Conservation (phyloP, 164 flowering plant species). For the Tetrastigma voinierianum region DNA sequence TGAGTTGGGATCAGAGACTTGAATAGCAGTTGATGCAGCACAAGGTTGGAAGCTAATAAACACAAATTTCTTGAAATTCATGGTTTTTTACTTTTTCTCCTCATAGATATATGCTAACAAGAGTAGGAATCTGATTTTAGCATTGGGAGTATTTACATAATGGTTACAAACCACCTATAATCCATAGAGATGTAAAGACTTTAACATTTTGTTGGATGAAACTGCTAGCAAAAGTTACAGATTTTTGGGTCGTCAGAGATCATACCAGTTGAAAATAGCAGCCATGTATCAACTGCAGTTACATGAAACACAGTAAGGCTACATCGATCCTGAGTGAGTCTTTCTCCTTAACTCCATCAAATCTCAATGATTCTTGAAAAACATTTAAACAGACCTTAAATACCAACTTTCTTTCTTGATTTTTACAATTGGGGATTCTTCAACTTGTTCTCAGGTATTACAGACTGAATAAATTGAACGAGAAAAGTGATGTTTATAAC, state of each 20-base stretch:
- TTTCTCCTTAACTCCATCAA: too few species aligned
- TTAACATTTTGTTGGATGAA: conserved; percentile 44
- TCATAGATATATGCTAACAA: not conserved
- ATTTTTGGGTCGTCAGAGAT: conserved; percentile 47
- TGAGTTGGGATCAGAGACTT: conserved; percentile 37
- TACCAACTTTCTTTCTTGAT: too few species aligned
- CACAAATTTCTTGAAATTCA: too few species aligned
- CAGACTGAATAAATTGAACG: too few species aligned
- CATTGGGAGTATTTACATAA: conserved; percentile 52
- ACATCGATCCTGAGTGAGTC: conserved; percentile 63
- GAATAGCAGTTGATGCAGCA: conserved; percentile 37
- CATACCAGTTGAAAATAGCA: conserved; percentile 23
- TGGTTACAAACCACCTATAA: conserved; percentile 50
- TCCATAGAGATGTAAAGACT: conserved; percentile 56
- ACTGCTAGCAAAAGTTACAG: conserved; percentile 50
- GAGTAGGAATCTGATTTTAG: conserved; percentile 20
- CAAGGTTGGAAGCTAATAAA: conserved; percentile 28
- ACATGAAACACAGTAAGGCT: conserved; percentile 54
- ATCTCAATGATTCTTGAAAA: too few species aligned
- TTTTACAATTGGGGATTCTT: too few species aligned
- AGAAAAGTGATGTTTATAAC: too few species aligned
- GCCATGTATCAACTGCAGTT: conserved; percentile 29
- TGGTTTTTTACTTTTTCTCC: too few species aligned
- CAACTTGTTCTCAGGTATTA: too few species aligned
- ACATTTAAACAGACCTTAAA: too few species aligned